A percentile compares a stretch with the other conserved stretches of the same genome.
Evolutionary conservation across 352 stramenopile species (phyloP).

Genomic region (Plasmopara muralis): DNA sequence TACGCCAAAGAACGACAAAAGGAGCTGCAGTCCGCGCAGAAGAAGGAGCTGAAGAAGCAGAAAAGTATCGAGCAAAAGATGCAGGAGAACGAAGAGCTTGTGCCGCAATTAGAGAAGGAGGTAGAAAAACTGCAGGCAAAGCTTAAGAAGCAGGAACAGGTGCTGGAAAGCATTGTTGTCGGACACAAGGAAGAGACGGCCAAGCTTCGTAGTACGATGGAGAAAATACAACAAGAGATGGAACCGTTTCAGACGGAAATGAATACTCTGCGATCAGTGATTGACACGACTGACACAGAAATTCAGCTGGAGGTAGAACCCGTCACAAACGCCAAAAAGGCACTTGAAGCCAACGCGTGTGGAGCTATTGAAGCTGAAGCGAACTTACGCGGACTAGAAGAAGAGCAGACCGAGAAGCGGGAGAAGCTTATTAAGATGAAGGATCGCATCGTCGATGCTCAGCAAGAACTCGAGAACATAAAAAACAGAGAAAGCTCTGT

Average conservation of each 20-base stretch:
- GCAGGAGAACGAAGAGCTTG: slow-evolving; percentile 80
- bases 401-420: slow-evolving; percentile 52
- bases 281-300: slow-evolving; percentile 75
- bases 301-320: slow-evolving; percentile 71
- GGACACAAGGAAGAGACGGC: slow-evolving; percentile 70
- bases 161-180: slow-evolving; percentile 81
- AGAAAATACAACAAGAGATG: slow-evolving; percentile 72
- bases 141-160: slow-evolving; percentile 80
- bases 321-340: slow-evolving; percentile 71
- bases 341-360: slow-evolving; percentile 57
- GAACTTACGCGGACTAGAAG: slow-evolving; percentile 48
- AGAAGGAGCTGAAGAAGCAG: slow-evolving; percentile 90
- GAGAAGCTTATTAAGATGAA: slow-evolving; percentile 66
- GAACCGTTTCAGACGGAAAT: slow-evolving; percentile 65
- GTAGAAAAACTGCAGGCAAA: slow-evolving; percentile 63
- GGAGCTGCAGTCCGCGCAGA: slow-evolving; percentile 86
- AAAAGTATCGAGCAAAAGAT: slow-evolving; percentile 76
- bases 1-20: slow-evolving; percentile 90
- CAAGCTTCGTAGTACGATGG: slow-evolving; percentile 67
- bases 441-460: slow-evolving; percentile 63
- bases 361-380: slow-evolving; percentile 49
- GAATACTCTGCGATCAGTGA: slow-evolving; percentile 65
- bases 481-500: slow-evolving; percentile 44
- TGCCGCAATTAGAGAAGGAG: slow-evolving; percentile 85
- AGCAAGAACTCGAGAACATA: slow-evolving; percentile 68